Conservation (phyloP, 2,329 filamentous ascomycete genomes). For the Dryadomyces quercus-mongolicae region DNA sequence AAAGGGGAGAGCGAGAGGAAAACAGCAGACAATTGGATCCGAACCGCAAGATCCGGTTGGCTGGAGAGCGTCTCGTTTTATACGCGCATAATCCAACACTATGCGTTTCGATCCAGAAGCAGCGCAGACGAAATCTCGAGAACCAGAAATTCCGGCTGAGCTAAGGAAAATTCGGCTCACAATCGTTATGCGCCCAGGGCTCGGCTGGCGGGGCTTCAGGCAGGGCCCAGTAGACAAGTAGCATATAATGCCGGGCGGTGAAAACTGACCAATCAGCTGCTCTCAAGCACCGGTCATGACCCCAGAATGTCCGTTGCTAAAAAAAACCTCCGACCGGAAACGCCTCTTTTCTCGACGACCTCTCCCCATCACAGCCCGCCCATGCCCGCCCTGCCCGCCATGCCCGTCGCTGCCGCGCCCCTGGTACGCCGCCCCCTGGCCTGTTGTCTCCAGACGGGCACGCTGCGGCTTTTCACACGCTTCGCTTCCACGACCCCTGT, state of each 20-base stretch:
- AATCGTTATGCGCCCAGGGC: constrained; percentile 1
- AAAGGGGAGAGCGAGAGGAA: not conserved
- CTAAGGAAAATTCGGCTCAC: not conserved
- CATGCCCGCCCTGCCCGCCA: too few species aligned
- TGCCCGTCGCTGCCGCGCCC: constrained; percentile 4
- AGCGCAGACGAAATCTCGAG: not conserved
- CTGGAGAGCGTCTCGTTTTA: not conserved
- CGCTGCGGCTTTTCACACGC: constrained; percentile 1
- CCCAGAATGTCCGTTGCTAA: not conserved
- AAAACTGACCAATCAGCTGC: not conserved
- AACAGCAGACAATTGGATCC: not conserved
- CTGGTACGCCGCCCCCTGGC: constrained; percentile 9
- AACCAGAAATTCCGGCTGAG: not conserved
- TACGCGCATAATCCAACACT: not conserved
- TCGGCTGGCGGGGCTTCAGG: not conserved
- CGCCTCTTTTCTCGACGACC: too few species aligned
- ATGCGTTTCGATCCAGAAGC: not conserved
- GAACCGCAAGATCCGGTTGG: not conserved
- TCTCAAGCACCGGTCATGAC: not conserved
- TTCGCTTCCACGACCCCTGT: not conserved
- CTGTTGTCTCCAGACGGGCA: constrained; percentile 5
- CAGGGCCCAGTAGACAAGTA: too few species aligned
- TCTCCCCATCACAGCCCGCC: too few species aligned
- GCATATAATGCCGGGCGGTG: constrained; percentile 3
- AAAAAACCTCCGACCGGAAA: not conserved